phyloP scores from a whole-genome alignment of 352 stramenopile species.

The Globisporangium recalcitrans region DNA sequence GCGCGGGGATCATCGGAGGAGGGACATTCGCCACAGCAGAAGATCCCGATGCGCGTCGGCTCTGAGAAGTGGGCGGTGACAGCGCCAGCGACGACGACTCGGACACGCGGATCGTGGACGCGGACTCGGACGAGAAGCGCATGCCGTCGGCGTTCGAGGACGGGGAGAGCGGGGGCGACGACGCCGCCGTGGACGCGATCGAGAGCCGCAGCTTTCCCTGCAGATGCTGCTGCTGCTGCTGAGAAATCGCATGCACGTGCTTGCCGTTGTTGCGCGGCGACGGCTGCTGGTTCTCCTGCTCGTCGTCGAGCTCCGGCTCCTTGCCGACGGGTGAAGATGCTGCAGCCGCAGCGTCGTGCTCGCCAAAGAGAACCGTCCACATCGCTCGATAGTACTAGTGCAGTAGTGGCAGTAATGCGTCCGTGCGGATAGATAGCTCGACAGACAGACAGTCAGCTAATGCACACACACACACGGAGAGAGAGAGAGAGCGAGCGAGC shows the following conservation, averaged over 20 bases:
- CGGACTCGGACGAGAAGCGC: constrained; percentile 16
- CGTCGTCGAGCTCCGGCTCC: constrained; percentile 12
- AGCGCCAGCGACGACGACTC: constrained; percentile 13
- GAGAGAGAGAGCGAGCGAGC: too few species aligned
- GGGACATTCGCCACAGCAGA: neutral
- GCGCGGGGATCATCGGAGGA: constrained; percentile 1
- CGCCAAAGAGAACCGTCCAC: constrained; percentile 62
- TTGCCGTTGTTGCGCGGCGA: constrained; percentile 8
- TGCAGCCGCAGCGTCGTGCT: constrained; percentile 28
- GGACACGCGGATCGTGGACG: constrained; percentile 8
- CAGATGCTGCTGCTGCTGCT: neutral
- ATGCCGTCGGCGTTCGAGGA: constrained; percentile 4
- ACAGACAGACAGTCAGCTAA: neutral
- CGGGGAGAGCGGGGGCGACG: constrained; percentile 17
- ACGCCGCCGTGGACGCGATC: constrained; percentile 14
- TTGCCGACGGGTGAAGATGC: constrained; percentile 9
- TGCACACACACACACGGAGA: too few species aligned
- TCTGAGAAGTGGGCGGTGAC: constrained; percentile 13
- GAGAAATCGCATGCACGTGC: neutral
- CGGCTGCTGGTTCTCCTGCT: constrained; percentile 17
- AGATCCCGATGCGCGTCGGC: neutral
- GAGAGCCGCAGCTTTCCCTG: constrained; percentile 16
- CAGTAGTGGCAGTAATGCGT: neutral
- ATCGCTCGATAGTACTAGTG: constrained; percentile 16
- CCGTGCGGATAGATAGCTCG: neutral